Base-by-base conservation (phyloP, 2,329 filamentous ascomycete genomes). In the Trichoderma lentiforme region DNA sequence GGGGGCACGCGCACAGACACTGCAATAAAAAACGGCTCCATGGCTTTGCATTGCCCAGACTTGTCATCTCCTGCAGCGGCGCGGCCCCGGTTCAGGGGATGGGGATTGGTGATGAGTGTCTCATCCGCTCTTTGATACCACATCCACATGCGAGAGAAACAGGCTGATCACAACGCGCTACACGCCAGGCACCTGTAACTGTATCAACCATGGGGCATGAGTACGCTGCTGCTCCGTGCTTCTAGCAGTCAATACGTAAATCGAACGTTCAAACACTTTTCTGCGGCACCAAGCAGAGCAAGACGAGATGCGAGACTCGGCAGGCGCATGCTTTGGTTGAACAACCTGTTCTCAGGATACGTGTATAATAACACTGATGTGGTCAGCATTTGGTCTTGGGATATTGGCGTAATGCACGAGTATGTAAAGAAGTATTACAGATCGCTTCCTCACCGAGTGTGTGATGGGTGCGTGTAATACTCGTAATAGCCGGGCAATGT, bases 71-170 rank as follows among this genome's bases (percentile, higher is more conserved):
- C 53, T 43, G 36, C 65, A 60, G 65, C 51, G 32, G 63, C 51
- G 34, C n/a, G 64, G 26, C 65, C 65, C 65, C 53, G 24, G 53
- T 43, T 68, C 53, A 68, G 65, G 65, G 65, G 65, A 68, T 28
- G 34, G 36, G 43, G 47, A 57, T 36, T 36, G 34, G 34, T 36
- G 34, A 47, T 47, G 34, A 47, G 18, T 68, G 65, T 58, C 56
- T 61, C 36, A 30, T 61, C 66, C 28, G 36, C 53, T 47, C 56
- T 47, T 34, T 34, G 56, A 26, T 51, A 26, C 14, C 18, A 60
- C 26, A 69, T 61, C 56, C 51, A 34, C 34, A 34, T 26, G 21
- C 15, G 65, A 47, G 36, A 28, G 65, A 32, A 30, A 43, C 7
- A 57, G 51, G 53, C 30, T 15, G 65, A 58, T 32, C 24, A 56